Conservation (phyloP, 2,329 filamentous ascomycete species). For the Talaromyces sp. region DNA sequence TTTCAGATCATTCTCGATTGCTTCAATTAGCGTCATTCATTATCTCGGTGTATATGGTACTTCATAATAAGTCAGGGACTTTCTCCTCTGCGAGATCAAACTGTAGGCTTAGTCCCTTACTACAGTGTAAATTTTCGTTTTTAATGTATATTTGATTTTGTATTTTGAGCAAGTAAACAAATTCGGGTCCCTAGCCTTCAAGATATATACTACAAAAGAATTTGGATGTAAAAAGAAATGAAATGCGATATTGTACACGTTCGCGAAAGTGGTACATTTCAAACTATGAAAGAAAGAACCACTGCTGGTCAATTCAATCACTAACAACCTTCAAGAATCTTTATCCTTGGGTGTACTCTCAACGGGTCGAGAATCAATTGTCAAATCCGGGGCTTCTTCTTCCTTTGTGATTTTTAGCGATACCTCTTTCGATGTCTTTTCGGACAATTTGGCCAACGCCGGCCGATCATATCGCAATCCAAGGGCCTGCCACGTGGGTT, state of each 20-base stretch:
- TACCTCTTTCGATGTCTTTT: background rate
- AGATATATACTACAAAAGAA: conserved; percentile 1
- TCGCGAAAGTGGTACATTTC: background rate
- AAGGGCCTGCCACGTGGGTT: conserved; percentile 43
- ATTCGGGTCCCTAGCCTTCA: background rate
- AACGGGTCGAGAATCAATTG: background rate
- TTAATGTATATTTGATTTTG: background rate
- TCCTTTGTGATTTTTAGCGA: background rate
- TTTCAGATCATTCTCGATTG: conserved; percentile 1
- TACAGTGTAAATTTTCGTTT: background rate
- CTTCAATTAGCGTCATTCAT: conserved; percentile 3
- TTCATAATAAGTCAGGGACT: background rate
- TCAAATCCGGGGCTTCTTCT: background rate
- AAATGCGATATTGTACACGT: conserved; percentile 4
- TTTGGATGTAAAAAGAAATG: background rate
- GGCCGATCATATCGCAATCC: conserved; percentile 35
- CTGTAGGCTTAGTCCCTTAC: background rate
- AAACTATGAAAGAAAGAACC: conserved; percentile 14
- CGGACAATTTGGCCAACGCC: conserved; percentile 10
- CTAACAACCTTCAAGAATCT: background rate
- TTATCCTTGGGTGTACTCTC: background rate
- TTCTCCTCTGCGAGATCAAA: background rate
- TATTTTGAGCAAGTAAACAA: background rate
- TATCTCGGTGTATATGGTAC: conserved; percentile 7
- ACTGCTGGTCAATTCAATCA: background rate